A percentile compares a stretch with the other conserved stretches of the same genome.
These are phyloP conservation scores for Aspergillus texensis DNA, from an alignment of 2,329 filamentous ascomycete genomes.

Conservation along the genomic window DNA sequence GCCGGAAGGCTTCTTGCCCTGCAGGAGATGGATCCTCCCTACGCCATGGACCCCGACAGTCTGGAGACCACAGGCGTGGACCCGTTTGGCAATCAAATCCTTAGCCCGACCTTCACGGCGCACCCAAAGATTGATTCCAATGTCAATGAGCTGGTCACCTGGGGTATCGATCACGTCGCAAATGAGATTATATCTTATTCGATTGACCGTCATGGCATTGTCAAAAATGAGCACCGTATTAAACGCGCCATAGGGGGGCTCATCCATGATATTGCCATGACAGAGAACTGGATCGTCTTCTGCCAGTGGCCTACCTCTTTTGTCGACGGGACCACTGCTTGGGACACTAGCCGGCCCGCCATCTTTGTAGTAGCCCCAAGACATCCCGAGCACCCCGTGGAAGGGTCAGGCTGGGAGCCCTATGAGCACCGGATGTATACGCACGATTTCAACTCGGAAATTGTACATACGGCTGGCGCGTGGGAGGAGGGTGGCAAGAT, in stretches of 20 bases:
- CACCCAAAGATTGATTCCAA: constrained; percentile 50
- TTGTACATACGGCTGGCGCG: background rate
- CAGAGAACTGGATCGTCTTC: background rate
- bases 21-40: constrained; percentile 57
- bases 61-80: constrained; percentile 44
- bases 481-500: background rate
- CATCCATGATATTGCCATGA: background rate
- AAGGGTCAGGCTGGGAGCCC: background rate
- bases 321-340: background rate
- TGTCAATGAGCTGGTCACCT: constrained; percentile 43
- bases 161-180: constrained; percentile 45
- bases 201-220: constrained; percentile 40
- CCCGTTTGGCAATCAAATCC: constrained; percentile 44
- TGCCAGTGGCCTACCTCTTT: background rate
- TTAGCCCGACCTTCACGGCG: constrained; percentile 45
- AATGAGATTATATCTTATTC: constrained; percentile 47
- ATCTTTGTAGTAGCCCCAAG: background rate
- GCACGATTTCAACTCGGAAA: background rate
- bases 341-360: background rate
- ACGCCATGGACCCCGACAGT: constrained; percentile 44
- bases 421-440: background rate
- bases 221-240: constrained; percentile 45
- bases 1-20: constrained; percentile 48
- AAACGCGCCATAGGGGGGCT: constrained; percentile 40
- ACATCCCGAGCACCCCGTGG: background rate